Percentiles rank a stretch among this genome's conserved stretches.
Evolutionary conservation across 2,329 filamentous ascomycete species (phyloP).

Genomic region (Penicillium sp.): DNA sequence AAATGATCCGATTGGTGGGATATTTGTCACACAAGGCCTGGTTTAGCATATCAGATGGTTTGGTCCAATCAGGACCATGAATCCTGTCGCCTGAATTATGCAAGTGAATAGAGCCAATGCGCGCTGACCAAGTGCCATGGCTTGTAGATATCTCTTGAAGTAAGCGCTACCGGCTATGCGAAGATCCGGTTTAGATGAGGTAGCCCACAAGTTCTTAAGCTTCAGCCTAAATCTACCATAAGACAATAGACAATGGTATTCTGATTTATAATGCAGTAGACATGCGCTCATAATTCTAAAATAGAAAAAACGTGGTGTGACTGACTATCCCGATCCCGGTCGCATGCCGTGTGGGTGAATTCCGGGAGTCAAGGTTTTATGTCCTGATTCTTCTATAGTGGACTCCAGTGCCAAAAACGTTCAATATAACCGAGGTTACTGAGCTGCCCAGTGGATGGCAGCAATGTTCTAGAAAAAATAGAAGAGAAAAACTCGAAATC

Average conservation of each 20-base stretch:
- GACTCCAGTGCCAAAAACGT: too few species aligned
- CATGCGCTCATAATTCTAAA: too few species aligned
- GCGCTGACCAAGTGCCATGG: background rate
- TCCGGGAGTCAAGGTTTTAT: too few species aligned
- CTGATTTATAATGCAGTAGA: too few species aligned
- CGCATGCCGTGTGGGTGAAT: too few species aligned
- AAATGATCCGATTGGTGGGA: background rate
- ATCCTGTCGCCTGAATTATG: background rate
- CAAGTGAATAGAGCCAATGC: background rate
- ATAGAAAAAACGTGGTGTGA: too few species aligned
- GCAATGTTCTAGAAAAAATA: background rate
- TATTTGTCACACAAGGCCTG: background rate
- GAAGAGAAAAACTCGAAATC: background rate
- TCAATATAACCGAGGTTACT: background rate
- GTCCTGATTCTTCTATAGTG: too few species aligned
- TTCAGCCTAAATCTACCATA: too few species aligned
- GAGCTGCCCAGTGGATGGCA: background rate
- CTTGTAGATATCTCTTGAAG: background rate
- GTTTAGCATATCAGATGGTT: background rate
- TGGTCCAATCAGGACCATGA: background rate
- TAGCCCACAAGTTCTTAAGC: background rate
- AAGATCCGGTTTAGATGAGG: background rate
- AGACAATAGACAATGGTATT: too few species aligned
- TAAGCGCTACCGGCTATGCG: background rate
- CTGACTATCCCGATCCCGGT: too few species aligned